phyloP scores from a whole-genome alignment of 129 eudicot species.

The carrot (Daucus carota) region DNA sequence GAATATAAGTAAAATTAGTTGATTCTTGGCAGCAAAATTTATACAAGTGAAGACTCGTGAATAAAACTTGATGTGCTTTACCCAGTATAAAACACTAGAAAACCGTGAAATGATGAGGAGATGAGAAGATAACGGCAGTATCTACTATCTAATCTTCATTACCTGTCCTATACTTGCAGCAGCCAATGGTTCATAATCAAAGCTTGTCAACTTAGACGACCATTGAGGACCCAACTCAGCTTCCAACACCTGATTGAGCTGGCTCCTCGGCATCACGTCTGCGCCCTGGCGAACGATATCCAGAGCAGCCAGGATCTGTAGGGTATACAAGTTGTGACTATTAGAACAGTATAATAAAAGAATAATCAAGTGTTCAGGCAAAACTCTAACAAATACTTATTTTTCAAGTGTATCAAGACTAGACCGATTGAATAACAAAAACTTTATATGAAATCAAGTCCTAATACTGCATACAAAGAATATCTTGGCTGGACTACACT shows the following conservation, averaged over 20 bases:
- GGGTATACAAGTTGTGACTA: slow-evolving; percentile 11
- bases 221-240: slow-evolving; percentile 75
- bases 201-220: slow-evolving; percentile 78
- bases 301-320: slow-evolving; percentile 89
- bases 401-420: neutral
- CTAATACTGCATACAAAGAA: neutral
- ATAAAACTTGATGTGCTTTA: neutral
- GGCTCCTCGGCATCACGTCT: slow-evolving; percentile 91
- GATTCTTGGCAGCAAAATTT: neutral
- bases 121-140: neutral
- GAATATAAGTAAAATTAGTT: slow-evolving; percentile 6
- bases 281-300: slow-evolving; percentile 99
- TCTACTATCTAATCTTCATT: slow-evolving; percentile 12
- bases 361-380: neutral
- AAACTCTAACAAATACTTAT: neutral
- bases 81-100: neutral
- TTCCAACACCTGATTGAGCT: slow-evolving; percentile 90
- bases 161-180: slow-evolving; percentile 99
- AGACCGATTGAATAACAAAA: neutral
- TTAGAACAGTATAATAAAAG: neutral
- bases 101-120: neutral
- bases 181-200: slow-evolving; percentile 93
- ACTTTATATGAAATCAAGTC: neutral
- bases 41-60: neutral
- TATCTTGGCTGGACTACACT: neutral